Base-by-base conservation (phyloP, 108 stramenopile genomes). In the Nitzschia inconspicua region DNA sequence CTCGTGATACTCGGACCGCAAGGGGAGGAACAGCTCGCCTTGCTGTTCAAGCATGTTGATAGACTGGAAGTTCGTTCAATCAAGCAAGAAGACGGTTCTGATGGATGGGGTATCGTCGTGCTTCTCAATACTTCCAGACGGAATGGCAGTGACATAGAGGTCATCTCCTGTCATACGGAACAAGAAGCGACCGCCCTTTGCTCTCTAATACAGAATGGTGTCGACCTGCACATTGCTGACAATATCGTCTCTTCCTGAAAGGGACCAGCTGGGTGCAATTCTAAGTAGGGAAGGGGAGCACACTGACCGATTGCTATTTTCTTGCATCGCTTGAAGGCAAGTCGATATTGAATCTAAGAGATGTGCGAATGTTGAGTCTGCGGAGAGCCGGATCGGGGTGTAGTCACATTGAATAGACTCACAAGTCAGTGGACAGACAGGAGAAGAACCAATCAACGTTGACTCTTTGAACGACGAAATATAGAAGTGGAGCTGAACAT, bases 101-200 rank as follows among this genome's bases (percentile, higher is more conserved):
- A 43, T 34, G 73, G 60, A 26, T 88, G 79, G 78, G 56, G 78
- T 4, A 72, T 88, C 23, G 36, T 78, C 18, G 68, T 88, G 4
- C 36, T 72, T 18, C 43, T 85, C 60, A 81, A 73, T 54, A 68
- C 68, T 5, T 60, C 74, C 3, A 57, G 77, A 37, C 42, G 48
- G 28, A 81, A 82, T 40, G 82, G 79, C 41, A 76, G 68, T 46
- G 82, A 82, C 7, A 62, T 77, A 9, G 80, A 87, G 67, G 77
- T 79, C 10, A 66, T 87, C 20, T 47, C 41, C 13, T 81, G 82
- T 36, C 16, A 55, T n/a, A 43, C 60, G 28, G 47, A 72, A 51
- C 46, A 70, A 14, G 65, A 76, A 41, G 86, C 82, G 3, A 37
- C 44, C 8, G 67, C 70, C 2, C 41, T 85, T 1, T 62, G 75